phyloP scores from a whole-genome alignment of 73 alveolate genomes.

The Paramecium bursaria region DNA sequence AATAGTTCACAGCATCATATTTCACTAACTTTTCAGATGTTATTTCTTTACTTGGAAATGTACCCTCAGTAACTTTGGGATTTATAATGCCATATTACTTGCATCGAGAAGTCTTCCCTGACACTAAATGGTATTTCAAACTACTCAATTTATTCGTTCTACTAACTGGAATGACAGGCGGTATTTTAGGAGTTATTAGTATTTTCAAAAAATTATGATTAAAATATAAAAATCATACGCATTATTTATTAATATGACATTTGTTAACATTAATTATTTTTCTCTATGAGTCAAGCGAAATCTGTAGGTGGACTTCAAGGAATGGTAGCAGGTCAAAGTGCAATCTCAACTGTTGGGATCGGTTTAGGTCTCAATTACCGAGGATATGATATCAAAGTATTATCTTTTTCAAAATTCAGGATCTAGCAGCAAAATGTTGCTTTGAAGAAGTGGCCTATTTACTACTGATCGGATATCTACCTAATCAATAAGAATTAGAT shows the following conservation, averaged over 20 bases:
- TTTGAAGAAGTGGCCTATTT: conserved; percentile 82
- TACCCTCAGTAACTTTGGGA: conserved; percentile 30
- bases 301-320: conserved; percentile 79
- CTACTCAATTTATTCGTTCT: conserved; percentile 11
- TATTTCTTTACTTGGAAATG: conserved; percentile 22
- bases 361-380: conserved; percentile 79
- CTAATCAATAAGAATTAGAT: conserved; percentile 63
- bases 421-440: conserved; percentile 69
- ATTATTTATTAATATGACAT: too few relatives aligned
- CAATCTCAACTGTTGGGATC: conserved; percentile 80
- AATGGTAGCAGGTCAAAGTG: conserved; percentile 76
- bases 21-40: conserved; percentile 2
- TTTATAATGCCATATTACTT: conserved; percentile 57
- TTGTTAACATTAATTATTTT: too few relatives aligned
- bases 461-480: conserved; percentile 71
- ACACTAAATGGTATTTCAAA: background rate
- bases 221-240: too few relatives aligned
- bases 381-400: conserved; percentile 76
- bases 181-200: conserved; percentile 21
- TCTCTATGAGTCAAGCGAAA: conserved; percentile 47
- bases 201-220: background rate
- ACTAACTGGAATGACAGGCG: conserved; percentile 26
- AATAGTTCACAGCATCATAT: conserved; percentile 35
- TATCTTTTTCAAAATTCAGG: conserved; percentile 38
- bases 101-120: background rate